Conservation (phyloP, 805 yeast species). For the Huiozyma naganishii region DNA sequence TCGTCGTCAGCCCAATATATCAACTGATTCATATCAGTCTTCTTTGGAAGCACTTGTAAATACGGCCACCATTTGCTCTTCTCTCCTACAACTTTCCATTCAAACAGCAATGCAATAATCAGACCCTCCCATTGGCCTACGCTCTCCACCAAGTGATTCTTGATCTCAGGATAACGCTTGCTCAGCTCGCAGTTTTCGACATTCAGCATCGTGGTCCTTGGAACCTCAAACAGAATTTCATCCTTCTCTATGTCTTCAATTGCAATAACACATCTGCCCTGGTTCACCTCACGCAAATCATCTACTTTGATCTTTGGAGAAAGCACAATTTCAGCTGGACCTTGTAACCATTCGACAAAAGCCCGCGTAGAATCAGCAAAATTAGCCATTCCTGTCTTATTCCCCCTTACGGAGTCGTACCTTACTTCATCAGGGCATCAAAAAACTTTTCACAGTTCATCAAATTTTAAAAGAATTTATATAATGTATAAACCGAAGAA, state of each 20-base stretch:
- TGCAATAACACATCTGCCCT: slow-evolving; percentile 77
- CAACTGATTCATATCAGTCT: slow-evolving; percentile 43
- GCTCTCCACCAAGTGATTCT: slow-evolving; percentile 28
- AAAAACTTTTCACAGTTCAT: too few relatives aligned
- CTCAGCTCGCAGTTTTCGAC: slow-evolving; percentile 44
- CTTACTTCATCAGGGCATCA: too few relatives aligned
- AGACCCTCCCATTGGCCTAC: slow-evolving; percentile 69
- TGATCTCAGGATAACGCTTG: slow-evolving; percentile 24
- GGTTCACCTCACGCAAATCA: slow-evolving; percentile 47
- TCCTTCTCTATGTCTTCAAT: slow-evolving; percentile 44
- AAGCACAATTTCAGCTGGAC: slow-evolving; percentile 32
- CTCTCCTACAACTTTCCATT: slow-evolving; percentile 35
- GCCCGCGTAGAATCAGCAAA: slow-evolving; percentile 22
- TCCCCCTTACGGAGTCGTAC: too few relatives aligned
- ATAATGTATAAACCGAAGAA: too few relatives aligned
- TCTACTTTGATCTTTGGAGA: slow-evolving; percentile 47
- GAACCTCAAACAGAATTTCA: slow-evolving; percentile 61
- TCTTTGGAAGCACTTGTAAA: slow-evolving; percentile 56
- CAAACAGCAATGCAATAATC: slow-evolving; percentile 57
- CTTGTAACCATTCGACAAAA: slow-evolving; percentile 37
- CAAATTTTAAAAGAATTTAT: too few relatives aligned
- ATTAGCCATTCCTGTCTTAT: not conserved
- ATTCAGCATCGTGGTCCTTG: slow-evolving; percentile 47
- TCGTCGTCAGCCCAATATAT: slow-evolving; percentile 75
- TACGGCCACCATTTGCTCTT: slow-evolving; percentile 59